Evolutionary conservation across 176 grass and related monocot species (phyloP), one percentile per base, ranked within the genome.

Genomic region (Alloteropsis semialata): DNA sequence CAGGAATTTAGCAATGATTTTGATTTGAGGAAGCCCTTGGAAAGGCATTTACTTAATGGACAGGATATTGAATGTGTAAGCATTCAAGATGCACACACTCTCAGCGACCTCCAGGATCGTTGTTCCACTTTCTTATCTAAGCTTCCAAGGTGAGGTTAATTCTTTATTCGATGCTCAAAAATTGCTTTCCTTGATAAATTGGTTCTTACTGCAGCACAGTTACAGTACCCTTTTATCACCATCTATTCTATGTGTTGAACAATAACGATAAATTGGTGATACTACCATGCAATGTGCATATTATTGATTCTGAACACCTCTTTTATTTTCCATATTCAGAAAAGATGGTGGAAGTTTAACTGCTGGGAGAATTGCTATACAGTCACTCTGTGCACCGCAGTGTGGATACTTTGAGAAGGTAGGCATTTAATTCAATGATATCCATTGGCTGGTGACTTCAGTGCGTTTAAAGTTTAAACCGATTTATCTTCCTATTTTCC

Each of bases 1-100:
- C 91, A 87, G 56, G 92, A 98, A 67, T 98, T 90, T 74, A 92
- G 89, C 87, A 91, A 86, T 88, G 91, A 98, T 75, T 98, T 98
- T 84, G 96, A 98, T 84, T 80, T 98, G 54, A 86, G 96, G 73
- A 95, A 92, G 50, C 82, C 90, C 36, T 81, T 98, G 61, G 96
- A 98, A 85, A 91, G 89, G 28, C 85, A 92, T 69, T 74, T 93
- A 33, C 76, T 98, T 63, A 97, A 77, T 58, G 55, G 84, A 37
- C 90, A 89, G 45, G 38, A 86, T 69, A 85, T 94, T 77, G 88
- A 97, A 34, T 91, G 88, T 90, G 64, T 92, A 73, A 98, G 89
- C 80, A 90, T 87, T 81, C 87, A 93, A 90, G 90, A 93, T 82
- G 54, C 48, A 28, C 55, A 57, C 21, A 75, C 69, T 78, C 90